A percentile compares a stretch with the other conserved stretches of the same genome.
Conservation (phyloP, 768 basidiomycete species). For the Lactarius deliciosus region DNA sequence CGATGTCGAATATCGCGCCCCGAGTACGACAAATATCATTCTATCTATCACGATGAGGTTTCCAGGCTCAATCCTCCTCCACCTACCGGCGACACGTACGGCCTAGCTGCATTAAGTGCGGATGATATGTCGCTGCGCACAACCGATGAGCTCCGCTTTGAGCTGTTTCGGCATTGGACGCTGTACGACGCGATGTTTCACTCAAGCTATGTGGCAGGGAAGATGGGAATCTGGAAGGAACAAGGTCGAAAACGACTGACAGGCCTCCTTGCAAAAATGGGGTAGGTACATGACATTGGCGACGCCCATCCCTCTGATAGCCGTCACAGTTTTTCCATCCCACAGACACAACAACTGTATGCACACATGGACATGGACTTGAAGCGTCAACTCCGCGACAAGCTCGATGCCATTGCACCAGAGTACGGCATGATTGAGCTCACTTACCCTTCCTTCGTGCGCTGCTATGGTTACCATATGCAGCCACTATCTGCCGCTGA, state of each 20-base stretch:
- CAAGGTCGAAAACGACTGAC: slow-evolving; percentile 84
- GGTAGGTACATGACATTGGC: slow-evolving; percentile 48
- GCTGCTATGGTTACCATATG: slow-evolving; percentile 86
- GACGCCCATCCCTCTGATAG: slow-evolving; percentile 9
- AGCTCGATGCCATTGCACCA: slow-evolving; percentile 86
- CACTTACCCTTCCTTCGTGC: slow-evolving; percentile 89
- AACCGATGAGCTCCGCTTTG: slow-evolving; percentile 90
- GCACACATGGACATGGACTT: slow-evolving; percentile 96
- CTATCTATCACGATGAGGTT: slow-evolving; percentile 87
- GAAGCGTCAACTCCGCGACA: slow-evolving; percentile 73
- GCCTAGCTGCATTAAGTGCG: slow-evolving; percentile 59
- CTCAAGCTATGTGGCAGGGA: slow-evolving; percentile 92
- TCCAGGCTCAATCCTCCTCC: slow-evolving; percentile 78
- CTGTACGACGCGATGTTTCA: slow-evolving; percentile 98
- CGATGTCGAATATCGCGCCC: slow-evolving; percentile 85
- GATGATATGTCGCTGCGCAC: slow-evolving; percentile 83
- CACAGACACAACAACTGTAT: slow-evolving; percentile 91
- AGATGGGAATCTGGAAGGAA: slow-evolving; percentile 96
- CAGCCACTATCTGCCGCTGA: slow-evolving; percentile 91
- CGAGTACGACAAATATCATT: slow-evolving; percentile 78
- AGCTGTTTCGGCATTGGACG: slow-evolving; percentile 96
- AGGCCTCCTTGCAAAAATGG: slow-evolving; percentile 97
- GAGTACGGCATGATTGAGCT: slow-evolving; percentile 95
- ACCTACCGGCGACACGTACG: slow-evolving; percentile 43
- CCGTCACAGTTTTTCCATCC: slow-evolving; percentile 75